These are phyloP conservation scores for Wickerhamomyces canadensis DNA, from an alignment of 805 yeast genomes.

Conservation along the genomic window DNA sequence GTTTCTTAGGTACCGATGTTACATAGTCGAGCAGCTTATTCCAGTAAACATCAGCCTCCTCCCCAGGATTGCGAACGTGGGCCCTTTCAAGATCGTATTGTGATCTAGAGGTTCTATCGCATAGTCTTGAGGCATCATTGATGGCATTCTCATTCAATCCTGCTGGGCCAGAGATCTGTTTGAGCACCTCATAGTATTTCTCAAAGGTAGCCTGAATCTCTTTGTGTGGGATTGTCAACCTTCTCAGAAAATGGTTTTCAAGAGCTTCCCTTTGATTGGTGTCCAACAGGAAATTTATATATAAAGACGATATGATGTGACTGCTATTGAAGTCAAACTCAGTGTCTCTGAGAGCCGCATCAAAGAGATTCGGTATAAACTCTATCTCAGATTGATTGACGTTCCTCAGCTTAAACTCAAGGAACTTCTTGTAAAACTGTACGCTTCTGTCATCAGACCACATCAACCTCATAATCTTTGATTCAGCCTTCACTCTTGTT, in stretches of 20 bases:
- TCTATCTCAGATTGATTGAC: neutral
- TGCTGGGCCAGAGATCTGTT: conserved; percentile 22
- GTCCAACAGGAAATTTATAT: neutral
- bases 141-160: conserved; percentile 30
- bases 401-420: neutral
- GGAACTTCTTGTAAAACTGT: neutral
- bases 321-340: conserved; percentile 6
- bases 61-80: conserved; percentile 24
- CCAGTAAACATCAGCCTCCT: conserved; percentile 8
- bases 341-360: neutral
- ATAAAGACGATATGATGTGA: neutral
- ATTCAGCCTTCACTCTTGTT: too few species aligned
- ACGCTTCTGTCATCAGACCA: neutral
- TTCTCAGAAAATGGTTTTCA: conserved; percentile 12
- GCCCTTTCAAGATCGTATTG: conserved; percentile 27
- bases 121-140: conserved; percentile 30
- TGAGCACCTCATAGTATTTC: conserved; percentile 35
- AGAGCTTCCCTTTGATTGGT: neutral
- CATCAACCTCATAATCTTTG: too few species aligned
- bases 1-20: conserved; percentile 7
- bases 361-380: neutral
- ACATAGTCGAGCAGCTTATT: conserved; percentile 1
- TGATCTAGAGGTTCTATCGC: conserved; percentile 27
- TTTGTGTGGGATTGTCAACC: conserved; percentile 37
- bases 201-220: conserved; percentile 35